Base-by-base conservation (phyloP, 352 stramenopile species). In the Globisporangium spiculum region DNA sequence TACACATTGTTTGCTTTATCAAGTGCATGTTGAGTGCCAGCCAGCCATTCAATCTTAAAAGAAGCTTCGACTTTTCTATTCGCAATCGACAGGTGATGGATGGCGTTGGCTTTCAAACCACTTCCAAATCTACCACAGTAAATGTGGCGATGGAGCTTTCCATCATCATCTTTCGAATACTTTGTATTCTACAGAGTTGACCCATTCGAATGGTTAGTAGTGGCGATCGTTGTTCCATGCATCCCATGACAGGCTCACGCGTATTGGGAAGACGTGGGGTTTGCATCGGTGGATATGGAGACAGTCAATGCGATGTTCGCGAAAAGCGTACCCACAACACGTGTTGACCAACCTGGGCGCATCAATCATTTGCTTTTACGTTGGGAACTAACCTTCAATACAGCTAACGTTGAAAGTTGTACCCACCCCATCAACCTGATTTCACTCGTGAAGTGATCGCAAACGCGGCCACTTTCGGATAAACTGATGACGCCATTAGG, bases 251-350 rank as follows among this genome's bases (percentile, higher is more conserved):
- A 44, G 36, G 10, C 10, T 4, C 9, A 44, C 36, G 36, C 36
- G 36, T 44, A 5, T 44, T 22, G 16, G 30, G 30, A 32, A 32
- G 30, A 60, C 26, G 38, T 32, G 26, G 5, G 14, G 26, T 60
- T 60, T 41, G 27, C 24, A 41, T 60, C 16, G 54, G 26, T 0
- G 32, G 32, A 38, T 12, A 12, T 12, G 32, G 30, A 32, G 53
- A 8, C 9, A 44, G 10, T 44, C 12, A 30, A 41, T 26, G 16
- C 24, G 26, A 60, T 60, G 54, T 22, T 38, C 54, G 54, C 12
- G 4, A 46, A 44, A 59, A 59, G 54, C 38, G 54, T 38, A 60
- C 54, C 54, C 54, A 60, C 54, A 41, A 41, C 52, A 22, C 20
- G n/a, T 14, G 7, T 32, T 32, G 8, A 32, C 52, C 22, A 34